phyloP scores from a whole-genome alignment of 106 monocot genomes.

The Triglochin maritima region DNA sequence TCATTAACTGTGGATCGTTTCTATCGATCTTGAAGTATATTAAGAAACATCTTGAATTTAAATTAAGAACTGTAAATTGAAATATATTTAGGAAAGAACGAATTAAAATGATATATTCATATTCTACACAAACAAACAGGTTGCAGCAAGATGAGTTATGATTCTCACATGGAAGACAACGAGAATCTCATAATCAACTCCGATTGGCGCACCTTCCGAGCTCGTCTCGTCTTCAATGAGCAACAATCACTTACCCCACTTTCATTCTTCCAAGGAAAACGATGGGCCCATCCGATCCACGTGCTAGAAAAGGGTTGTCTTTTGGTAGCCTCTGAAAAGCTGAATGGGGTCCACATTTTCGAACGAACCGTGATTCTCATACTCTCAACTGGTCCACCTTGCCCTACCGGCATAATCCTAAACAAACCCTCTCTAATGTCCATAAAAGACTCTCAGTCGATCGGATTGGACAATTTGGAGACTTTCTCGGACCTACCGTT shows the following conservation, averaged over 20 bases:
- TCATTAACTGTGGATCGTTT: background rate
- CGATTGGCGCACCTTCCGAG: conserved; percentile 88
- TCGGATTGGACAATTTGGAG: conserved; percentile 27
- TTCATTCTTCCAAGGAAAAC: conserved; percentile 3
- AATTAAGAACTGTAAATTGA: background rate
- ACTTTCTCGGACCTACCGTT: conserved; percentile 55
- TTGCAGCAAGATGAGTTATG: conserved; percentile 31
- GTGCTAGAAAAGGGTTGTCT: conserved; percentile 76
- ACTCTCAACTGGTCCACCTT: conserved; percentile 33
- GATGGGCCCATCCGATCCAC: conserved; percentile 71
- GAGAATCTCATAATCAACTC: conserved; percentile 21
- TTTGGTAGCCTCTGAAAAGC: conserved; percentile 68
- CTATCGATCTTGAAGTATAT: background rate
- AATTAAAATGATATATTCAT: background rate
- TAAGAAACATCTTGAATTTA: background rate
- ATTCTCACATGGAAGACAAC: conserved; percentile 9
- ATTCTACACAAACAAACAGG: background rate
- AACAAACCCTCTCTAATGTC: conserved; percentile 94
- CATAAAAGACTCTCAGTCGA: conserved; percentile 65
- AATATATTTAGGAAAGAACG: background rate
- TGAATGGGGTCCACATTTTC: conserved; percentile 90
- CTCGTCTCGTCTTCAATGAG: conserved; percentile 57
- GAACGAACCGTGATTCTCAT: conserved; percentile 70
- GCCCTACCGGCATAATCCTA: conserved; percentile 61
- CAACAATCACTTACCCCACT: conserved; percentile 5